These are phyloP conservation scores for Choanephora cucurbitarum DNA, from an alignment of 371 early-diverging fungal genomes.

Conservation along the genomic window DNA sequence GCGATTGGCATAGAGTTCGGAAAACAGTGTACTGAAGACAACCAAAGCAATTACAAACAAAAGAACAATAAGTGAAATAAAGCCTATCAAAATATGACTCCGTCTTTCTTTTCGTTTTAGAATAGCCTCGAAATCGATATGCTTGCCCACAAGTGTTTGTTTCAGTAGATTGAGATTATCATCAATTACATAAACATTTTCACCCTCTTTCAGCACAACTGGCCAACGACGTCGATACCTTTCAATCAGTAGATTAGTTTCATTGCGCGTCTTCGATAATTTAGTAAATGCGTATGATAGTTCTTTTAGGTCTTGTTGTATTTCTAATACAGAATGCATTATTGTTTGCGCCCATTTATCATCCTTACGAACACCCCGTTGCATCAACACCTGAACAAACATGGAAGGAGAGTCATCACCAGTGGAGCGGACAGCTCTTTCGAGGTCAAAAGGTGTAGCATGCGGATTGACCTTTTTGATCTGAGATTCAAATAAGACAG, in stretches of 20 bases:
- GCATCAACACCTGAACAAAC: slow-evolving; percentile 25
- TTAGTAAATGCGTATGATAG: slow-evolving; percentile 6
- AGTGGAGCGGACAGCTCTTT: slow-evolving; percentile 17
- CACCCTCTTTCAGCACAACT: slow-evolving; percentile 15
- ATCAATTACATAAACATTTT: slow-evolving; percentile 21
- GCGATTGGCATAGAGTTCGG: slow-evolving; percentile 8
- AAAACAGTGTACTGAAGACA: slow-evolving; percentile 15
- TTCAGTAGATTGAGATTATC: slow-evolving; percentile 15
- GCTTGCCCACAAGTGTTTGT: slow-evolving; percentile 3
- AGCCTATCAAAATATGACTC: slow-evolving; percentile 3
- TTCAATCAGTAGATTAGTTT: slow-evolving; percentile 16
- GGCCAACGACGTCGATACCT: slow-evolving; percentile 26
- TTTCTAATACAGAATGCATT: slow-evolving; percentile 19
- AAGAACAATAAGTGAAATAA: not conserved
- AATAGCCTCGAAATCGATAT: slow-evolving; percentile 16
- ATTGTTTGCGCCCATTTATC: slow-evolving; percentile 9
- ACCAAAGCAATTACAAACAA: not conserved
- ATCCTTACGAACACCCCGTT: slow-evolving; percentile 15
- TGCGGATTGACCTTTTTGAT: slow-evolving; percentile 22
- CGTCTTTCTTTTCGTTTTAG: slow-evolving; percentile 11
- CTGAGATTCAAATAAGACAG: slow-evolving; percentile 14
- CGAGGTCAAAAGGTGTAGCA: slow-evolving; percentile 20
- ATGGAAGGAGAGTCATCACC: slow-evolving; percentile 16
- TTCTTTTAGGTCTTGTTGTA: slow-evolving; percentile 12
- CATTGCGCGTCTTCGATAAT: slow-evolving; percentile 10